Base-by-base conservation (phyloP, 495 filamentous ascomycete species). In the Bacidia rubella region DNA sequence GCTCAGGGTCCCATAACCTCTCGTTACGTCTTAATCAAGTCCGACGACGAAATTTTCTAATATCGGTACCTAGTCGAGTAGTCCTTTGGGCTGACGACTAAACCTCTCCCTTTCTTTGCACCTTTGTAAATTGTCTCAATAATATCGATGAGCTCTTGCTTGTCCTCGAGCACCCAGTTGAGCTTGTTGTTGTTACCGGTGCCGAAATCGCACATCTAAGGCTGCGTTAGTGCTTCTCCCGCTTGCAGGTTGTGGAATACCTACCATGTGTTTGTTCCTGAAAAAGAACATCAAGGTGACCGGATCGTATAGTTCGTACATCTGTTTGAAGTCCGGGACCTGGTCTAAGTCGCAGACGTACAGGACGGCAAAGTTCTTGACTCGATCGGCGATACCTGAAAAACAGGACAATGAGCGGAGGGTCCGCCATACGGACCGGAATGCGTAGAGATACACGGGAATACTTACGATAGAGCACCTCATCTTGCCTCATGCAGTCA, bases 171-270 rank as follows among this genome's bases (percentile, higher is more conserved):
- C 38, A 97, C 89, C 81, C 87, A 97, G 68, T 96, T 97, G 60
- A 94, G 74, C 66, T 94, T 95, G 68, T 98, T 97, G 67, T 98
- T 98, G 70, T 98, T 95, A 60, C 92, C 92, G 3, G 93, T 97
- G 11, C 92, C 90, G 57, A 95, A 92, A 80, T 96, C 92, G 65
- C 84, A 62, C 57, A 61, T 58, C 52, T 52, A 26, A 19, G 21
- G 22, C 5, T 35, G 15, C 15, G 15, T 35, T 35, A 35, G 29
- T 15, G 12, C n/a, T 7, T 15, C 19, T n/a, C 47, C 12, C 42
- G 44, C 5, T 45, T 5, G 27, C 38, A 20, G 10, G 41, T 23
- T 0, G 15, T 11, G 2, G 12, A 24, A 27, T 17, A 56, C 38
- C 12, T 49, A 53, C 55, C 83, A 98, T 97, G 67, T 97, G 89